A percentile compares a stretch with the other conserved stretches of the same genome.
These are phyloP conservation scores for Globisporangium polare DNA, from an alignment of 352 stramenopile species.

Conservation along the genomic window DNA sequence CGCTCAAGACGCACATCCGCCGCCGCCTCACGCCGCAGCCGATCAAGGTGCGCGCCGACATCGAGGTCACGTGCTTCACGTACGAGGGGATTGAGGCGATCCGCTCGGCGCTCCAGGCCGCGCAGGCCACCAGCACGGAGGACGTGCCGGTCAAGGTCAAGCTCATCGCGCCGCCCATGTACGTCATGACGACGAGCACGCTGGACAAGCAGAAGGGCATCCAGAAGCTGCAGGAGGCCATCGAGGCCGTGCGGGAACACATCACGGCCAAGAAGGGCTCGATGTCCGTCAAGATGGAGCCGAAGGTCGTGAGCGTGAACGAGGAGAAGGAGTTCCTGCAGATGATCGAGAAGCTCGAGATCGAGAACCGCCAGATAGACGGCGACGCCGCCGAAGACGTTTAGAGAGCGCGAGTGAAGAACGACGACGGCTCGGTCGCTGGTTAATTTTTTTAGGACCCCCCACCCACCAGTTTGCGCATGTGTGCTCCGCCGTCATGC, in stretches of 20 bases:
- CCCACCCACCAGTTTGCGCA: not conserved
- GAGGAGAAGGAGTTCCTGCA: constrained; percentile 98
- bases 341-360: constrained; percentile 99
- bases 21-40: constrained; percentile 96
- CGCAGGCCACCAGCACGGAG: constrained; percentile 79
- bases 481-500: not conserved
- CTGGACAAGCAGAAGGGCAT: constrained; percentile 98
- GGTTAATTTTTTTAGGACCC: constrained; percentile 10
- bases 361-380: constrained; percentile 98
- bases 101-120: constrained; percentile 93
- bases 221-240: constrained; percentile 94
- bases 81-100: constrained; percentile 99
- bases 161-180: constrained; percentile 98
- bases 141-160: constrained; percentile 97
- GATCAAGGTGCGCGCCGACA: constrained; percentile 99
- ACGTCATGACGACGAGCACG: constrained; percentile 99
- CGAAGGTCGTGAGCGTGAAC: constrained; percentile 98
- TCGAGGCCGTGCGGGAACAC: constrained; percentile 92
- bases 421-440: not conserved
- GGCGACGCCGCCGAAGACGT: constrained; percentile 96
- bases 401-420: constrained; percentile 18
- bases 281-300: constrained; percentile 97
- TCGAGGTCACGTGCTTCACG: constrained; percentile 99
- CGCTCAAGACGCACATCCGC: constrained; percentile 96
- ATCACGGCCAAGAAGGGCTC: constrained; percentile 96